Conservation (phyloP, 2,329 filamentous ascomycete genomes). For the Hypoxylon sp. region DNA sequence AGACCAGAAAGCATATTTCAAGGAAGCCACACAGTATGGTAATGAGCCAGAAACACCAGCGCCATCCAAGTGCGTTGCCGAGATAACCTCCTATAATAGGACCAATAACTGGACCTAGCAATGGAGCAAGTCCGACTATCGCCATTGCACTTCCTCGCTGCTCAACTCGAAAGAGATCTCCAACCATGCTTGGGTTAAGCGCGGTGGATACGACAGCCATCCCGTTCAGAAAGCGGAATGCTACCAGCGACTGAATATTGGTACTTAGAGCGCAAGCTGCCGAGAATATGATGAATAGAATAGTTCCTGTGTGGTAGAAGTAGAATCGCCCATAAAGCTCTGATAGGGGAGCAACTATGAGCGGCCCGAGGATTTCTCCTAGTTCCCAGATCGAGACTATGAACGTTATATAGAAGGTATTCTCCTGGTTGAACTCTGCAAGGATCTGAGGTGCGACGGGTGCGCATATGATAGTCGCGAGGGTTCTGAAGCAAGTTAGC, state of each 20-base stretch:
- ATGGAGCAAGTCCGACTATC: constrained; percentile 16
- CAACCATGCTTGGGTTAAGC: constrained; percentile 24
- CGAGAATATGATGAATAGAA: constrained; percentile 23
- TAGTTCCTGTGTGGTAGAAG: constrained; percentile 24
- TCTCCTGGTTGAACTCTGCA: background rate
- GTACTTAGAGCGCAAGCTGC: constrained; percentile 20
- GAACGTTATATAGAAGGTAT: background rate
- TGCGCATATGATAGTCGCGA: background rate
- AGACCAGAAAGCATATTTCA: constrained; percentile 22
- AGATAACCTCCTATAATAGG: constrained; percentile 32
- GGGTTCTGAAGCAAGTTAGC: background rate
- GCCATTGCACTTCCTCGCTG: constrained; percentile 32
- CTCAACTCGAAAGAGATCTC: constrained; percentile 24
- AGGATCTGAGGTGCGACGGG: background rate
- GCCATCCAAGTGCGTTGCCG: constrained; percentile 21
- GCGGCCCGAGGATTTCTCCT: constrained; percentile 15
- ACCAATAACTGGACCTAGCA: constrained; percentile 27
- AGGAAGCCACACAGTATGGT: constrained; percentile 28
- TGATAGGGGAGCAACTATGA: constrained; percentile 28
- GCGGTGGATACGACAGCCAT: constrained; percentile 12
- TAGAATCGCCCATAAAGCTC: constrained; percentile 31
- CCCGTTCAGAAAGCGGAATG: constrained; percentile 30
- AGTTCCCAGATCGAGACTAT: background rate
- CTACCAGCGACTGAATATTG: constrained; percentile 23
- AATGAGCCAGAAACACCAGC: constrained; percentile 33